Evolutionary conservation across 2,329 filamentous ascomycete genomes (phyloP).

Genomic region (Colletotrichum sidae): DNA sequence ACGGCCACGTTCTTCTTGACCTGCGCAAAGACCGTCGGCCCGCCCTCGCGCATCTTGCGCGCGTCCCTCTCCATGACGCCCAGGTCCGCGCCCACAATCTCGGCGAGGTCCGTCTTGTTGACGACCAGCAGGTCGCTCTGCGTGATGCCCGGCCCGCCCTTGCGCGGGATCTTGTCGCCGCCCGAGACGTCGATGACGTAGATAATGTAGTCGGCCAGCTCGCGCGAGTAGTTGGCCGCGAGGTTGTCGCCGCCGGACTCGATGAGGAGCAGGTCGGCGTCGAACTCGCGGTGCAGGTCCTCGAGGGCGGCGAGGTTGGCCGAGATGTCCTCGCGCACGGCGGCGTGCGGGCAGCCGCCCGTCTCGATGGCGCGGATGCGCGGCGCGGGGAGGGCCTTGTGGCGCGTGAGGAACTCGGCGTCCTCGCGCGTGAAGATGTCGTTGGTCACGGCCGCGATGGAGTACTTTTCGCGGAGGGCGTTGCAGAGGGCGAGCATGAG

Average conservation of each 20-base stretch:
- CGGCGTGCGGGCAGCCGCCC: slow-evolving; percentile 95
- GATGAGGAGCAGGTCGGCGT: slow-evolving; percentile 87
- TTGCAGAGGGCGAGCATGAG: slow-evolving; percentile 95
- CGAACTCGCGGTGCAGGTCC: slow-evolving; percentile 84
- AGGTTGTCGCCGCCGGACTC: slow-evolving; percentile 97
- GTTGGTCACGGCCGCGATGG: slow-evolving; percentile 95
- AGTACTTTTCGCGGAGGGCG: slow-evolving; percentile 82
- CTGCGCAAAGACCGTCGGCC: slow-evolving; percentile 94
- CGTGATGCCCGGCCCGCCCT: slow-evolving; percentile 96
- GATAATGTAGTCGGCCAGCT: slow-evolving; percentile 97
- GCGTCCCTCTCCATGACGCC: slow-evolving; percentile 95
- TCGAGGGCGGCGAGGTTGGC: slow-evolving; percentile 94
- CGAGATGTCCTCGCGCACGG: slow-evolving; percentile 95
- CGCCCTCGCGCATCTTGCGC: slow-evolving; percentile 93
- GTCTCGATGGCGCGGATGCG: slow-evolving; percentile 98
- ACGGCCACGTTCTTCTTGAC: slow-evolving; percentile 93
- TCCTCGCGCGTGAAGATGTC: slow-evolving; percentile 99
- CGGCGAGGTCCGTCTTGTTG: slow-evolving; percentile 96
- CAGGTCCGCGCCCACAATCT: slow-evolving; percentile 90
- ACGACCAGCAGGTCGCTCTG: slow-evolving; percentile 94
- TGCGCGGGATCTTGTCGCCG: slow-evolving; percentile 95
- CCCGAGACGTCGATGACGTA: slow-evolving; percentile 98
- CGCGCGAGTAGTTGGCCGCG: slow-evolving; percentile 94
- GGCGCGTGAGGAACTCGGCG: slow-evolving; percentile 92
- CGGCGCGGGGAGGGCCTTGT: slow-evolving; percentile 82